Base-by-base conservation (phyloP, 106 monocot genomes). In the Dioscorea dumetorum region DNA sequence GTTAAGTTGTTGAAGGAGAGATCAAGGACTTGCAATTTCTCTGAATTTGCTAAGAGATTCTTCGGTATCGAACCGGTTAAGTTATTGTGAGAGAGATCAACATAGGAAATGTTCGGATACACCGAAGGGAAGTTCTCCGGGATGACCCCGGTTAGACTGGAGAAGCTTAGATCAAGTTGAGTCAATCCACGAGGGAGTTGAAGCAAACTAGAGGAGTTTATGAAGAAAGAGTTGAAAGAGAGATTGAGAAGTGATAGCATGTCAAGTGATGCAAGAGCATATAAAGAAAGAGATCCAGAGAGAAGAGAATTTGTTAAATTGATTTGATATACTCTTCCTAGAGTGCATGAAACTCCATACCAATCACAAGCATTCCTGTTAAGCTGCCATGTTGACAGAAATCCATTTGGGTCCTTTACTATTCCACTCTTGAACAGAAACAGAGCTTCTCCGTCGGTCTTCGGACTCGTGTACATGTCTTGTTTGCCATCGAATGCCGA, bases 1-100 rank as follows among this genome's bases (percentile, higher is more conserved):
- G 86, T 79, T 10, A 94, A 61, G 72, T 81, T 87, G 73, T 94
- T 94, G 68, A 48, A 84, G 10, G 90, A 94, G 35, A 90, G 64
- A 72, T 94, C 90, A 2, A 94, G 65, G 33, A 77, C 58, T 64
- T 80, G 84, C 10, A 90, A 73, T 49, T 60, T 86, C 34, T 50
- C 18, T 2, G 77, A 71, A 22, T 73, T 69, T 12, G 75, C 28
- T 8, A 80, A 5, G 54, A 94, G 62, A 71, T 75, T 72, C 32
- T 68, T 66, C 3, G 86, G 79, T 6, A 94, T 35, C 33, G 23
- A 50, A 48, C 84, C 89, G 4, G 73, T 80, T 8, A 90, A 53
- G 63, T 94, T 94, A 74, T 88, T 91, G 58, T 73, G 79, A 2
- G 93, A 82, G 49, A 93, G 73, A 70, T 79, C 73, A 1, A 84